phyloP scores from a whole-genome alignment of 495 filamentous ascomycete genomes.

The Talaromyces proteolyticus region DNA sequence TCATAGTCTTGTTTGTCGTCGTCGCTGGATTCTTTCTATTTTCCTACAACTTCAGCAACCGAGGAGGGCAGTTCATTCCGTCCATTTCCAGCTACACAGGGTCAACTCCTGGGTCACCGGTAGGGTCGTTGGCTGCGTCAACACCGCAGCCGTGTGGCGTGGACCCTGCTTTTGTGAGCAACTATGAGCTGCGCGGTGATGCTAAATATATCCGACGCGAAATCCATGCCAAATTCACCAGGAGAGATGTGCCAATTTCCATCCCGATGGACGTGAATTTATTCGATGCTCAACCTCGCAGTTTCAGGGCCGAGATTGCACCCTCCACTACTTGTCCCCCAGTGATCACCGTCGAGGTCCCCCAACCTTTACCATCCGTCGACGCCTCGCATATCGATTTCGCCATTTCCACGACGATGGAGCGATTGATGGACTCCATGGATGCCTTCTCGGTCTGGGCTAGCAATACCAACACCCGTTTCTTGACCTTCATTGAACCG shows the following conservation, averaged over 20 bases:
- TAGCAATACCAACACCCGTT: conserved; percentile 43
- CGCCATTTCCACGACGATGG: conserved; percentile 54
- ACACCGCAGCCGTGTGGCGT: conserved; percentile 18
- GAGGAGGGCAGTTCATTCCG: neutral
- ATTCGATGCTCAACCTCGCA: conserved; percentile 13
- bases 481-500: conserved; percentile 51
- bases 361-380: conserved; percentile 20
- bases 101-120: neutral
- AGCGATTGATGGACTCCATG: conserved; percentile 50
- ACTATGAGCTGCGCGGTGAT: conserved; percentile 24
- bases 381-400: conserved; percentile 53
- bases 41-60: conserved; percentile 5
- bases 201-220: conserved; percentile 37
- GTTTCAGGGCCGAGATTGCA: neutral
- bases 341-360: conserved; percentile 29
- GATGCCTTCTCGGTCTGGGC: conserved; percentile 58
- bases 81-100: neutral
- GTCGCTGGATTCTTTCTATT: conserved; percentile 3
- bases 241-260: conserved; percentile 22
- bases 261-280: conserved; percentile 28
- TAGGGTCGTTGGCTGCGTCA: neutral
- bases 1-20: neutral
- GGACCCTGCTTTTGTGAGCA: conserved; percentile 22
- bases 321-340: conserved; percentile 25
- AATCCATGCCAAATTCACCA: conserved; percentile 23